These are phyloP conservation scores for Solanum verrucosum DNA, from an alignment of 257 asterid species.

Conservation along the genomic window DNA sequence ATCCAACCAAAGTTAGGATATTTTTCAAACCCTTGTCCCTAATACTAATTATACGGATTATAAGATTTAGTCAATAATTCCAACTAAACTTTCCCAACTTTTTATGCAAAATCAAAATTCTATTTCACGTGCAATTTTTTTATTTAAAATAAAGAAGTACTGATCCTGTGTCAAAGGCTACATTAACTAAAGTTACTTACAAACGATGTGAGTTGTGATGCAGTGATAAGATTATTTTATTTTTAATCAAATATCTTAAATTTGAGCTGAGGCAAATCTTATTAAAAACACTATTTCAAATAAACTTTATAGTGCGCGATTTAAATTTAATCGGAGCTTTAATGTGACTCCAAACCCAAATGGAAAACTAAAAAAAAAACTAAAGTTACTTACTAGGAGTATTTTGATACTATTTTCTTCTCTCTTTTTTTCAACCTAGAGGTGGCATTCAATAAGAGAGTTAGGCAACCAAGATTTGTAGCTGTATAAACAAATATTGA, in stretches of 20 bases:
- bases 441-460: neutral
- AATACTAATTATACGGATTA: neutral
- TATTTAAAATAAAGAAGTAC: neutral
- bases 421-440: neutral
- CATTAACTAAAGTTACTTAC: neutral
- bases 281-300: no score
- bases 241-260: no score
- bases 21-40: no score
- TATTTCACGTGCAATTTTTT: neutral
- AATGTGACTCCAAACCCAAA: neutral
- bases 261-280: no score
- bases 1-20: no score
- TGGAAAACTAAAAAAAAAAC: neutral
- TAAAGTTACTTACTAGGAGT: neutral
- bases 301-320: fast-evolving
- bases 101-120: neutral
- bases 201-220: fast-evolving
- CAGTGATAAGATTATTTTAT: fast-evolving
- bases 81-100: neutral
- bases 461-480: neutral
- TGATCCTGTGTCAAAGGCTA: neutral
- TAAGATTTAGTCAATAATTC: neutral
- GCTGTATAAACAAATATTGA: neutral
- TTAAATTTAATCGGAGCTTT: fast-evolving
- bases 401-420: neutral